Evolutionary conservation across 106 monocot genomes (phyloP), one percentile per base, ranked within the genome.

Genomic region (Acorus gramineus): DNA sequence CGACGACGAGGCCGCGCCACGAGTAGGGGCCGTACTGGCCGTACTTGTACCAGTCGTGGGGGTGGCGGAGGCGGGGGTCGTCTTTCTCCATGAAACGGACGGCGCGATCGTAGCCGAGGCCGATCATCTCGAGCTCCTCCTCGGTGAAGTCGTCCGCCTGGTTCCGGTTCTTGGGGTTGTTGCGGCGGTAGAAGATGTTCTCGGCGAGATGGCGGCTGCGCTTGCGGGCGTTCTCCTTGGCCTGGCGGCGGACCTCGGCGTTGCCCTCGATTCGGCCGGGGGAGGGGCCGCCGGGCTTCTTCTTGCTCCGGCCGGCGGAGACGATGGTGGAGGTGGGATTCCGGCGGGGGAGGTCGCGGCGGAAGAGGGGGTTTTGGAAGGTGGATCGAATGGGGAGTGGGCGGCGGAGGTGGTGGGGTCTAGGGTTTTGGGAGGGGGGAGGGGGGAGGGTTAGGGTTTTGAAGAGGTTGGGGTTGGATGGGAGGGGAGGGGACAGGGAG

Each of bases 1-100:
- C 96, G 56, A 96, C 78, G 10, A 91, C 90, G 65, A 98, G 71
- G 49, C 96, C 91, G 11, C 88, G 84, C 96, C 96, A 98, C 8
- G 83, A 85, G 68, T 83, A 98, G 14, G 96, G 91, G 8, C 96
- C 92, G 61, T 83, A 98, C 10, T 62, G 52, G 68, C 91, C 96
- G 70, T 88, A 98, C 81, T 83, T 91, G 85, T 88, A 92, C 90
- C 91, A 92, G 68, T 98, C 91, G 79, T 85, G 14, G 53, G 87
- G 96, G 63, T 91, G 96, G 50, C 83, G 87, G 70, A 92, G 91
- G 62, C 56, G 56, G 60, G 96, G 96, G 63, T 98, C 87, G 70
- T 85, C 85, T 64, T 76, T 67, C 3, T 65, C 60, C 81, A 98
- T 78, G 80, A 98, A 98, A 6, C 85, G 84, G 69, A 98, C 91